phyloP scores from a whole-genome alignment of 2,329 filamentous ascomycete genomes.

The Fusarium buharicum region DNA sequence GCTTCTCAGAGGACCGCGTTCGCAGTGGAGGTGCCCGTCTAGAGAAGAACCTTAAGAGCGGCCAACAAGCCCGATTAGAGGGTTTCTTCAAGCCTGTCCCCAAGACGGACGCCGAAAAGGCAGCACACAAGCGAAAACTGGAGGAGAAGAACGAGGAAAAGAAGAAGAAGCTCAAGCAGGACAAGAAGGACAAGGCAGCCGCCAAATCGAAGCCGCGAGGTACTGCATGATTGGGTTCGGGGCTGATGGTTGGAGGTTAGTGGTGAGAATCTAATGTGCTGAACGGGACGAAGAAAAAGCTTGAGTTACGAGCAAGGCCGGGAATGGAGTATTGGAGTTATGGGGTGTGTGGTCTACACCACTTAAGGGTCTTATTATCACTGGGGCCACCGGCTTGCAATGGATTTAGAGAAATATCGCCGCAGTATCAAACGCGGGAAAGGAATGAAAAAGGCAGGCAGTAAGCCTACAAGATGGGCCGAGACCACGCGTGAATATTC shows the following conservation, averaged over 20 bases:
- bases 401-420: conserved; percentile 8
- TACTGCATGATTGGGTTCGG: conserved; percentile 45
- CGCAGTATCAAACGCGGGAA: background rate
- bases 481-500: too few species aligned
- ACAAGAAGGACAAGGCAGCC: conserved; percentile 95
- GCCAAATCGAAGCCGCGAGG: conserved; percentile 87
- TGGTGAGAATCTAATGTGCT: conserved; percentile 9
- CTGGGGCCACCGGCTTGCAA: background rate
- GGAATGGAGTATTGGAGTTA: conserved; percentile 42
- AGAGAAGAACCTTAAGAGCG: conserved; percentile 89
- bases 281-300: conserved; percentile 9
- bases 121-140: conserved; percentile 87
- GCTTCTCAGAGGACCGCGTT: conserved; percentile 95
- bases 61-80: conserved; percentile 90
- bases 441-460: background rate
- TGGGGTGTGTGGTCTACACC: conserved; percentile 12
- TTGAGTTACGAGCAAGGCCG: conserved; percentile 1
- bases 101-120: conserved; percentile 88
- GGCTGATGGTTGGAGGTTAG: background rate
- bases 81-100: conserved; percentile 96
- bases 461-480: background rate
- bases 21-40: conserved; percentile 80
- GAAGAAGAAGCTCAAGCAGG: conserved; percentile 94
- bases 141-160: conserved; percentile 91
- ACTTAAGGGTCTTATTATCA: background rate